Conservation (phyloP, 345 rosid species). For the Gossypium bickii region DNA sequence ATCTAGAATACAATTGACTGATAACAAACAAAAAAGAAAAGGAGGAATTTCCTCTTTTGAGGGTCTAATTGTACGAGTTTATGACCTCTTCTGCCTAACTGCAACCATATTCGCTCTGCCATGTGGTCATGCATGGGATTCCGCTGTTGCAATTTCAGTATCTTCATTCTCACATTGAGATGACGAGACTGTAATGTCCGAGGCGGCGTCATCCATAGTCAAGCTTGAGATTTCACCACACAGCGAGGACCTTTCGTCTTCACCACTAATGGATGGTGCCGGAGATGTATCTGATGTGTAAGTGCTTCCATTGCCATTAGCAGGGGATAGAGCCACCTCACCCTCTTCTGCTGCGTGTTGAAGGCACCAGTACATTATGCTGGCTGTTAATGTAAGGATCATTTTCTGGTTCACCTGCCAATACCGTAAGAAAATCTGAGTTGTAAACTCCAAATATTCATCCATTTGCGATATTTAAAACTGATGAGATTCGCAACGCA, state of each 20-base stretch:
- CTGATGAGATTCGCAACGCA: neutral
- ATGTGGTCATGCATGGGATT: neutral
- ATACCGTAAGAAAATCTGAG: neutral
- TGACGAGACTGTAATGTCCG: constrained; percentile 53
- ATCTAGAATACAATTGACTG: neutral
- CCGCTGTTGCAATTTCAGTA: neutral
- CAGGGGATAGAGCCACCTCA: constrained; percentile 43
- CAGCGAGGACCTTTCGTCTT: constrained; percentile 65
- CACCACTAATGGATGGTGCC: constrained; percentile 60
- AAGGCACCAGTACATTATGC: constrained; percentile 91
- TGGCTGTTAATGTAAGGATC: constrained; percentile 78
- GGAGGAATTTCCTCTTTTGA: too few relatives aligned
- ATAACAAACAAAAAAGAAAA: neutral
- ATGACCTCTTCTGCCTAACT: neutral
- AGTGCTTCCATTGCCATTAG: constrained; percentile 29
- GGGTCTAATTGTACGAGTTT: too few relatives aligned
- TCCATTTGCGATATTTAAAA: neutral
- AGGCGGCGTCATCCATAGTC: constrained; percentile 54
- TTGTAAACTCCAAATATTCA: neutral
- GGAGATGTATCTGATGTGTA: constrained; percentile 59
- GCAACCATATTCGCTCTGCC: neutral
- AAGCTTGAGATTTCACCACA: constrained; percentile 56
- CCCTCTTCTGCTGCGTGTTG: constrained; percentile 49
- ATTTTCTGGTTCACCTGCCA: constrained; percentile 92
- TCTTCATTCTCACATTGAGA: constrained; percentile 49